Evolutionary conservation across 352 stramenopile genomes (phyloP), one percentile per base, ranked within the genome.

Genomic region (Phytophthora ohioensis): DNA sequence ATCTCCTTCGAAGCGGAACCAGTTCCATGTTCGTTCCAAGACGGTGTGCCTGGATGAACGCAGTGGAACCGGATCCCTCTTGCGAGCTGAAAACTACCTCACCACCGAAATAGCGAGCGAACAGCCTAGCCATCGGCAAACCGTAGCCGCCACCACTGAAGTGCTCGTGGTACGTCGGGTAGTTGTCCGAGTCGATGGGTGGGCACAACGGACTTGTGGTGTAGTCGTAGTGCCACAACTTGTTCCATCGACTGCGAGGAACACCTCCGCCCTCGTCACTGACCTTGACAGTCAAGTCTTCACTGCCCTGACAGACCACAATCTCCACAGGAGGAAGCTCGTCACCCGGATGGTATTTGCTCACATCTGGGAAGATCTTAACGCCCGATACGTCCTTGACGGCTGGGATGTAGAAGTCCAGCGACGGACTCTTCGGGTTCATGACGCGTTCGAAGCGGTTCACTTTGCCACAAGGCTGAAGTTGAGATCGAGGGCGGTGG

Each of bases 171-270:
- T 91, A 92, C 67, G 73, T 91, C 69, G 79, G 94, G 82, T 82
- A 91, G 64, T 79, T 83, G 71, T 85, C 80, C 57, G 78, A 81
- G 38, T 84, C 75, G 31, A 80, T 75, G 12, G 81, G 78, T 7
- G 82, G 81, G 27, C 78, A 84, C 67, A 81, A 46, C 36, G 76
- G 66, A 52, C 96, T 98, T 6, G 97, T 99, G n/a, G 97, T 99
- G 85, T 99, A 99, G 36, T 99, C 86, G 73, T 99, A 99, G 49
- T 94, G 96, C 95, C 97, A 99, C 61, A 99, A 94, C 56, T 97
- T 94, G 49, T 93, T 90, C 87, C 98, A 98, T 49, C 99, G 92
- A 59, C 88, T 98, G 36, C 98, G 87, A 3, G 91, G 88, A 67
- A 99, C 99, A 48, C 98, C 98, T 45, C 98, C 98, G 15, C 98